Evolutionary conservation across 225 moss, liverwort and hornwort genomes (phyloP), one percentile per base, ranked within the genome.

Genomic region (Pseudisothecium myosuroides): DNA sequence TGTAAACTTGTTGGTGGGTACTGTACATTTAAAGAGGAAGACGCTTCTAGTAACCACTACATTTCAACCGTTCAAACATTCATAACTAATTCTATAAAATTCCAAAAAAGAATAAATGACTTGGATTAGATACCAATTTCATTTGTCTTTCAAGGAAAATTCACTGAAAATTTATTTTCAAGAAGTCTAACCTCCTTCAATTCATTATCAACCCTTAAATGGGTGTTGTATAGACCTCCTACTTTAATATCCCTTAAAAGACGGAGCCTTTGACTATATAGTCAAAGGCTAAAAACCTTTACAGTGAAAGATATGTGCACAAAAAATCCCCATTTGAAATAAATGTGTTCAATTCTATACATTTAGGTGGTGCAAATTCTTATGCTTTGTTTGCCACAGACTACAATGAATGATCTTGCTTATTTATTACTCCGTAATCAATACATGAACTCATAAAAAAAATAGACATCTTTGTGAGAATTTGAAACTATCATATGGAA

Each of bases 151-250:
- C 7, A 13, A 39, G 13, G 0, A 67, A 37, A 34, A 18, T 22
- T 68, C 22, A 23, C 1, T 20, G 3, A 11, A 68, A 68, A 7
- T 24, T 8, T 14, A 26, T 6, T 26, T 41, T 26, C 9, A 26
- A 71, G 5, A 41, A 41, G 5, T 14, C 7, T 24, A 19, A 69
- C 14, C 24, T 41, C 41, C 0, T 2, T 5, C 41, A 43, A 72
- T 26, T 43, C 5, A 43, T 27, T 15, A 39, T 68, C 11, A 39
- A 0, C 23, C 34, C 4, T 68, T n/a, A 13, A 21, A 41, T 71
- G 7, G 14, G 6, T 0, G 0, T 8, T 69, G 5, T 14, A 72
- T 26, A 1, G 15, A 41, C 27, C 43, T 72, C 27, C 14, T 16
- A 72, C 16, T 3, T 24, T 37, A 4, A 12, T 52, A 12, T 2